Percentiles rank a stretch among this genome's conserved stretches.
These are phyloP conservation scores for Aspergillus tanneri DNA, from an alignment of 2,329 filamentous ascomycete genomes.

Conservation along the genomic window DNA sequence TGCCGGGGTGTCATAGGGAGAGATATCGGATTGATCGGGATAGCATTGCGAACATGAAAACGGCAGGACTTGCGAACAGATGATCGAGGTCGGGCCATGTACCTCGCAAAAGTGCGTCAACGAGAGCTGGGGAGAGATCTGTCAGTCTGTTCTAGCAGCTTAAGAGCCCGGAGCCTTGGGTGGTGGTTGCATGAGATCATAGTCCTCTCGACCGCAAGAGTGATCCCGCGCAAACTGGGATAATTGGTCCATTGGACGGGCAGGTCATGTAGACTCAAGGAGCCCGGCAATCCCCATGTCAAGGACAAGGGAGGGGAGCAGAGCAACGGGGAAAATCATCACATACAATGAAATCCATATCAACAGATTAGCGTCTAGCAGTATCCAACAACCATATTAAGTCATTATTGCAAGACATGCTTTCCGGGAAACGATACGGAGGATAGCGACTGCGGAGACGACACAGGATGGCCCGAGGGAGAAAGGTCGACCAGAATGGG, in stretches of 20 bases:
- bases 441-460: slow-evolving; percentile 18
- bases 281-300: too few species aligned
- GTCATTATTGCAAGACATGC: slow-evolving; percentile 37
- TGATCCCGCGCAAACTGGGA: slow-evolving; percentile 7
- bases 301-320: slow-evolving; percentile 1
- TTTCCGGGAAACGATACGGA: slow-evolving; percentile 20
- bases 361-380: slow-evolving; percentile 28
- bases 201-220: background rate
- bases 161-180: too few species aligned
- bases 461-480: slow-evolving; percentile 14
- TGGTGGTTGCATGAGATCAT: background rate
- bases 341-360: slow-evolving; percentile 50
- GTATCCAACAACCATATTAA: slow-evolving; percentile 28
- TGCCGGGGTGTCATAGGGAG: slow-evolving; percentile 45
- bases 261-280: too few species aligned
- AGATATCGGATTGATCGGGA: slow-evolving; percentile 37
- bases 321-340: slow-evolving; percentile 1
- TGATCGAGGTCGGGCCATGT: slow-evolving; percentile 62
- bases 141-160: slow-evolving; percentile 12
- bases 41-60: slow-evolving; percentile 56
- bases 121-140: slow-evolving; percentile 49
- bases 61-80: slow-evolving; percentile 59
- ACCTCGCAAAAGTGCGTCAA: slow-evolving; percentile 63
- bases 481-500: slow-evolving; percentile 5
- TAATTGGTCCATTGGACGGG: too few species aligned